Conservation (phyloP, 257 asterid genomes). For the Linaria vulgaris region DNA sequence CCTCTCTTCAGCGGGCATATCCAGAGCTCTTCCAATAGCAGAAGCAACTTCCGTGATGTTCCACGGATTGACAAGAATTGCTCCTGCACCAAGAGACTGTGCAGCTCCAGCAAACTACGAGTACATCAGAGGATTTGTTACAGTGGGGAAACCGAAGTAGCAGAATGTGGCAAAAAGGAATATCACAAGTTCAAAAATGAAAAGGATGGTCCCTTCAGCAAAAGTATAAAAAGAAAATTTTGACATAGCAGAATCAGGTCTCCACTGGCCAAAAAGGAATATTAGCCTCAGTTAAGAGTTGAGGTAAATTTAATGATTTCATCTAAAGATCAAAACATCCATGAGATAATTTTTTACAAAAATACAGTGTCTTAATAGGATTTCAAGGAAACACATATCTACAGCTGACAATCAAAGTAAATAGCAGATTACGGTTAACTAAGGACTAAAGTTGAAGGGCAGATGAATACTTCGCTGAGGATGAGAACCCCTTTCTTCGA, state of each 20-base stretch:
- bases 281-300: constrained; percentile 7
- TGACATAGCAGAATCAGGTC: constrained; percentile 10
- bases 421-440: too few species aligned
- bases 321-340: not conserved
- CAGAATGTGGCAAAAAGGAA: not conserved
- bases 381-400: constrained; percentile 10
- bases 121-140: constrained; percentile 21
- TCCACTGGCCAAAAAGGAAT: not conserved
- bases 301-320: constrained; percentile 10
- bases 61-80: constrained; percentile 98
- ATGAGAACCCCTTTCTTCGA: constrained; percentile 88
- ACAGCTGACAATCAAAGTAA: constrained; percentile 1
- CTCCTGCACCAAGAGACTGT: constrained; percentile 98
- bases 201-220: too few species aligned
- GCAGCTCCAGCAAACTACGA: constrained; percentile 99
- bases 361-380: constrained; percentile 4
- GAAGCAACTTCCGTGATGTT: constrained; percentile 84
- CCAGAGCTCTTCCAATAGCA: constrained; percentile 63
- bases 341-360: not conserved
- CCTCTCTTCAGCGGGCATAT: constrained; percentile 82
- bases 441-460: too few species aligned
- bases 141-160: constrained; percentile 2
- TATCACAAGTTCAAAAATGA: too few species aligned
- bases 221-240: not conserved
- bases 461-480: constrained; percentile 70